These are phyloP conservation scores for Candida patagonica DNA, from an alignment of 805 yeast species.

Conservation along the genomic window DNA sequence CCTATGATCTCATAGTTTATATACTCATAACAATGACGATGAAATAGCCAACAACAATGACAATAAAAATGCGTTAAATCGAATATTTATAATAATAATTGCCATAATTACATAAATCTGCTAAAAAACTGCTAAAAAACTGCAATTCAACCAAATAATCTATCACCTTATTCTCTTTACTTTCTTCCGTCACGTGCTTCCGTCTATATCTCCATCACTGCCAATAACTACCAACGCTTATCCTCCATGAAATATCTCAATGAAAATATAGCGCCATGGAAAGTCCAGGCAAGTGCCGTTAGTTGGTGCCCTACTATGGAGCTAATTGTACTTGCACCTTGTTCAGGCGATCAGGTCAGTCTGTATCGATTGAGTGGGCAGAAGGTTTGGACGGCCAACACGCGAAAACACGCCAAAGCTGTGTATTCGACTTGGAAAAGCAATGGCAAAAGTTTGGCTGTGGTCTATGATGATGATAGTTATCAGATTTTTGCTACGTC, in stretches of 20 bases:
- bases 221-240: too few species aligned
- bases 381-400: constrained; percentile 40
- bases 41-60: too few species aligned
- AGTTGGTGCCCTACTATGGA: constrained; percentile 43
- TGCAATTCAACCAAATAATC: too few species aligned
- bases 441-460: constrained; percentile 35
- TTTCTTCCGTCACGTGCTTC: too few species aligned
- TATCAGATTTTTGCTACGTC: constrained; percentile 39
- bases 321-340: constrained; percentile 37
- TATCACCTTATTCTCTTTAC: too few species aligned
- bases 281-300: constrained; percentile 20
- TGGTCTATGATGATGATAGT: constrained; percentile 36
- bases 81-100: too few species aligned
- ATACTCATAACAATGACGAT: too few species aligned
- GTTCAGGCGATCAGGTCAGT: constrained; percentile 37
- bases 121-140: too few species aligned
- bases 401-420: constrained; percentile 18
- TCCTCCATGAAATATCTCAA: constrained; percentile 5
- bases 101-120: too few species aligned
- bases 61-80: too few species aligned
- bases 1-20: too few species aligned
- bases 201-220: too few species aligned
- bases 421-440: constrained; percentile 27
- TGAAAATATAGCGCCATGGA: constrained; percentile 14
- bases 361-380: constrained; percentile 48